Percentiles rank a stretch among this genome's conserved stretches.
Evolutionary conservation across 129 eudicot species (phyloP).

Genomic region (Pseudognaphalium luteoalbum): DNA sequence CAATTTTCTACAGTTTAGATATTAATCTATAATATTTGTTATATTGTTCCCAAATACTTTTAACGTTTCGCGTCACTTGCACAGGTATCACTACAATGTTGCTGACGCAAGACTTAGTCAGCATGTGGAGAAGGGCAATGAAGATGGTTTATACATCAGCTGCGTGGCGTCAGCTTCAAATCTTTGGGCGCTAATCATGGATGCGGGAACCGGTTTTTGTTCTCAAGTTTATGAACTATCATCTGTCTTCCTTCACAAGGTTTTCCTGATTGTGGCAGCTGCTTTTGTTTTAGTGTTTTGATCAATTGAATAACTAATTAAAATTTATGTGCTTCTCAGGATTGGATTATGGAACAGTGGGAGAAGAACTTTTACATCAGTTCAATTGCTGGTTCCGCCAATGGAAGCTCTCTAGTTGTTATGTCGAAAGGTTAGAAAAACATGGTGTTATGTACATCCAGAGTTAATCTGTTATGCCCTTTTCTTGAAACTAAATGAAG

Average conservation of each 20-base stretch:
- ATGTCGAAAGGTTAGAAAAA: slow-evolving; percentile 88
- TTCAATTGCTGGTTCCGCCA: slow-evolving; percentile 90
- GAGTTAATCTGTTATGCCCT: not conserved
- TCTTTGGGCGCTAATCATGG: slow-evolving; percentile 98
- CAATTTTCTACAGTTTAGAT: not conserved
- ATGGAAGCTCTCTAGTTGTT: slow-evolving; percentile 91
- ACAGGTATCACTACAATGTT: slow-evolving; percentile 77
- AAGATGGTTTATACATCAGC: slow-evolving; percentile 89
- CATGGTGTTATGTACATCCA: not conserved
- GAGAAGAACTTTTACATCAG: slow-evolving; percentile 95
- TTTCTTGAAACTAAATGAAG: slow-evolving; percentile 5
- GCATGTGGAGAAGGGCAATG: slow-evolving; percentile 92
- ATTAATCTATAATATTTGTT: not conserved
- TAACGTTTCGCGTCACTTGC: slow-evolving; percentile 3
- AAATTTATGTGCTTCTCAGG: slow-evolving; percentile 42
- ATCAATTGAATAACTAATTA: slow-evolving; percentile 1
- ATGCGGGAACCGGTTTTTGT: slow-evolving; percentile 86
- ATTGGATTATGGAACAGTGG: slow-evolving; percentile 99
- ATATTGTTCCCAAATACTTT: not conserved
- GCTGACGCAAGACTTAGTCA: slow-evolving; percentile 64
- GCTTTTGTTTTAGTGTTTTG: not conserved
- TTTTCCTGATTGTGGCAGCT: slow-evolving; percentile 10
- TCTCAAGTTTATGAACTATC: slow-evolving; percentile 88
- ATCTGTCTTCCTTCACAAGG: slow-evolving; percentile 42
- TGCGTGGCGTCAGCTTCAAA: slow-evolving; percentile 88